Conservation (phyloP, 495 filamentous ascomycete genomes). For the Tuber indicum region DNA sequence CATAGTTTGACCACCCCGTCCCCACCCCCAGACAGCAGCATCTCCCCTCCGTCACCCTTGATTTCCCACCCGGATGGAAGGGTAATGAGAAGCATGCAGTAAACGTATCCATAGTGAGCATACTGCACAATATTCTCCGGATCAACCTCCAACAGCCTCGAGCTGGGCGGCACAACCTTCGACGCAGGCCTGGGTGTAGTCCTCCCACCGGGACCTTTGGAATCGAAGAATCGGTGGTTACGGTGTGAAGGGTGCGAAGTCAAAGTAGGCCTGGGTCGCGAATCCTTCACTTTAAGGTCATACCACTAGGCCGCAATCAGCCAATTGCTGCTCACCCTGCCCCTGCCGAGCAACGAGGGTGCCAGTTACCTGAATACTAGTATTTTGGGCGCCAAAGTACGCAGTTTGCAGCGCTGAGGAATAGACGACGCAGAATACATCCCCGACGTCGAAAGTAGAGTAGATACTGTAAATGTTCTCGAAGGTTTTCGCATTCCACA, state of each 20-base stretch:
- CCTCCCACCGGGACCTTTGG: slow-evolving; percentile 66
- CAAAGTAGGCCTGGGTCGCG: slow-evolving; percentile 55
- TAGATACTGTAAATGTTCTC: slow-evolving; percentile 79
- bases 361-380: slow-evolving; percentile 65
- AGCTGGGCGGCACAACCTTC: slow-evolving; percentile 50
- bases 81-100: slow-evolving; percentile 82
- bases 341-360: not conserved
- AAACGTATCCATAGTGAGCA: slow-evolving; percentile 90
- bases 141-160: slow-evolving; percentile 70
- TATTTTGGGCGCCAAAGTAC: slow-evolving; percentile 92
- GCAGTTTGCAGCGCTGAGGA: slow-evolving; percentile 69
- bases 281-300: slow-evolving; percentile 47
- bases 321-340: not conserved
- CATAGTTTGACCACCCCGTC: slow-evolving; percentile 91
- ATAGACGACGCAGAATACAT: slow-evolving; percentile 88
- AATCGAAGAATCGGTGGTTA: slow-evolving; percentile 95
- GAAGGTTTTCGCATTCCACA: slow-evolving; percentile 60
- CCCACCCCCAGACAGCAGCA: slow-evolving; percentile 82
- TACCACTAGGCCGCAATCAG: slow-evolving; percentile 43
- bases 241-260: slow-evolving; percentile 67
- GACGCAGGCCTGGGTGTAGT: slow-evolving; percentile 59
- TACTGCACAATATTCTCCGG: slow-evolving; percentile 75
- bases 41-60: slow-evolving; percentile 53
- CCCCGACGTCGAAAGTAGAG: slow-evolving; percentile 88
- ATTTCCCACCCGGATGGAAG: slow-evolving; percentile 38